Evolutionary conservation across 2,329 filamentous ascomycete genomes (phyloP), one percentile per base, ranked within the genome.

Genomic region (Botryotinia globosa): DNA sequence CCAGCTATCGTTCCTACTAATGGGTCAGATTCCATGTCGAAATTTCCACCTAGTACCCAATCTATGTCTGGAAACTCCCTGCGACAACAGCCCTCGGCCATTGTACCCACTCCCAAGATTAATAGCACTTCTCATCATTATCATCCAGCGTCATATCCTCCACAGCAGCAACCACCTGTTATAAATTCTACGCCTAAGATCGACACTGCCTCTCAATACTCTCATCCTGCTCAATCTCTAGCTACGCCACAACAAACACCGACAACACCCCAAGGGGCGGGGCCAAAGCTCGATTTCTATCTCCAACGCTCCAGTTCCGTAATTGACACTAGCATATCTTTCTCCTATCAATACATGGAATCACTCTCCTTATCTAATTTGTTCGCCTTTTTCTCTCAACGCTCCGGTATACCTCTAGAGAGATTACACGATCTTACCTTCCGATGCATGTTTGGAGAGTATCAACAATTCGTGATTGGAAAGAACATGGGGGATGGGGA

Each of bases 371-470:
- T 56, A 12, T 51, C 54, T 1, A 44, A 54, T 20, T 39, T 72
- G 10, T 72, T 72, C 63, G 58, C 51, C 4, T 69, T 68, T 14
- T 72, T 72, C 48, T 51, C 70, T 18, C 48, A 59, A 42, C 51
- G 39, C 51, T 72, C 63, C 18, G 29, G 51, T 25, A n/a, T 68
- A 32, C 25, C 70, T 10, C 18, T 69, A 12, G 37, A 59, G 22
- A 56, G 20, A 58, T 61, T 72, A 22, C 34, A 61, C 12, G 39
- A 56, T 25, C 37, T 72, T 51, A 68, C 64, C 14, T 72, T 72
- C 39, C 48, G 70, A 29, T 68, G 62, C 22, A 72, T 72, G 70
- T 72, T 72, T 69, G 70, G 70, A 29, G 63, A 72, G 25, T 68
- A 72, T 51, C 64, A 68, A 42, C 37, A 59, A 68, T 72, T 67